Conservation (phyloP, 2,329 filamentous ascomycete genomes). For the Fusarium nanum region DNA sequence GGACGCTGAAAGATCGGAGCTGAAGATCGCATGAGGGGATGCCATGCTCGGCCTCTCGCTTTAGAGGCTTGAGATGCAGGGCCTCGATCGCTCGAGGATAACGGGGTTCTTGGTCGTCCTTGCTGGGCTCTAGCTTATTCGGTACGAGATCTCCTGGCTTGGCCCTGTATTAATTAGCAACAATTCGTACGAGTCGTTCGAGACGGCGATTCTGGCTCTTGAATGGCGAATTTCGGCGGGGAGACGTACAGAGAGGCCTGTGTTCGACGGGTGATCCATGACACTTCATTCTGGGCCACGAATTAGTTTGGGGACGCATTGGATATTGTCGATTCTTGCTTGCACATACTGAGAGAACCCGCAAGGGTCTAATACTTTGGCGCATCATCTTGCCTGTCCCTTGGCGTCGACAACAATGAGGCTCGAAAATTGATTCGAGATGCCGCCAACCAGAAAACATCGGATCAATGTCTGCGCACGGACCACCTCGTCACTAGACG, state of each 20-base stretch:
- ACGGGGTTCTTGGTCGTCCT: slow-evolving; percentile 55
- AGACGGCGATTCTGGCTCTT: not conserved
- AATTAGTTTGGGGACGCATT: slow-evolving; percentile 22
- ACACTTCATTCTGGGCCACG: slow-evolving; percentile 32
- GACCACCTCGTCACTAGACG: slow-evolving; percentile 29
- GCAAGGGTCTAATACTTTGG: slow-evolving; percentile 43
- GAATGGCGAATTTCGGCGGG: not conserved
- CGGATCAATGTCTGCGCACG: slow-evolving; percentile 33
- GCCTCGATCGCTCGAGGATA: slow-evolving; percentile 85
- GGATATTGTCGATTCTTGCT: fast-evolving
- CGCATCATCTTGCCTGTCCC: slow-evolving; percentile 48
- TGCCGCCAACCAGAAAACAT: slow-evolving; percentile 37
- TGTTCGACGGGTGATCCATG: slow-evolving; percentile 43
- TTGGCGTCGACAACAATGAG: slow-evolving; percentile 39
- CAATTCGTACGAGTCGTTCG: not conserved
- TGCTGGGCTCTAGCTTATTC: slow-evolving; percentile 25
- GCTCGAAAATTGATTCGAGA: slow-evolving; percentile 35
- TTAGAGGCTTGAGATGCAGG: slow-evolving; percentile 85
- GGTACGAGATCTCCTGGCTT: slow-evolving; percentile 31
- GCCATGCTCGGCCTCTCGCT: slow-evolving; percentile 77
- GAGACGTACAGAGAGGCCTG: slow-evolving; percentile 46
- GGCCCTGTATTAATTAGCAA: slow-evolving; percentile 32
- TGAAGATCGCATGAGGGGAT: slow-evolving; percentile 92
- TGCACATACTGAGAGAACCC: slow-evolving; percentile 42
- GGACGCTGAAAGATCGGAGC: slow-evolving; percentile 88